Percentiles rank a stretch among this genome's conserved stretches.
Evolutionary conservation across 371 early-diverging fungal genomes (phyloP).

Genomic region (Apophysomyces variabilis): DNA sequence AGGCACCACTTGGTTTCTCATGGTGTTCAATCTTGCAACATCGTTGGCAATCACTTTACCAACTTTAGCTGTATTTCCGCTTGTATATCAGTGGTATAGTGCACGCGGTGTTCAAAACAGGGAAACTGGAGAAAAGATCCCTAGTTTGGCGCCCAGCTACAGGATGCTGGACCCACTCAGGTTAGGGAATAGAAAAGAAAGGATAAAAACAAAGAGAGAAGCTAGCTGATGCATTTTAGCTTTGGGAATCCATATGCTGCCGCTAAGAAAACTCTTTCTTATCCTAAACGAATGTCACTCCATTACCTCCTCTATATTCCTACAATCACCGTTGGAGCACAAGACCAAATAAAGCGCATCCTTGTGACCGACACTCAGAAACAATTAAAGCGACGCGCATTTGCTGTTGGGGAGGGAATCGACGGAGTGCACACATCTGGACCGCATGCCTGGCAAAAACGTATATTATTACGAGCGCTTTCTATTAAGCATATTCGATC

Average conservation of each 20-base stretch:
- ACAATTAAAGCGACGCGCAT: neutral
- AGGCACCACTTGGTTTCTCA: neutral
- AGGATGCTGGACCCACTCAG: neutral
- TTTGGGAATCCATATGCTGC: neutral
- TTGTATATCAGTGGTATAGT: neutral
- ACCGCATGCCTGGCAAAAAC: neutral
- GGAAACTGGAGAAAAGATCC: neutral
- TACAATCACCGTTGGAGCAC: neutral
- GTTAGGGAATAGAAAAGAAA: neutral
- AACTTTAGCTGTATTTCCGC: neutral
- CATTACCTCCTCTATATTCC: neutral
- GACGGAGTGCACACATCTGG: neutral
- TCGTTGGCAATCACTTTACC: neutral
- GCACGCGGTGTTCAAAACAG: neutral
- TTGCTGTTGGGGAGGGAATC: neutral
- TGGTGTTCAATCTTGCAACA: neutral
- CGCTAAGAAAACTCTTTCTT: neutral
- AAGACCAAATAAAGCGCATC: neutral
- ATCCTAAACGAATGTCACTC: neutral
- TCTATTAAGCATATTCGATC: neutral
- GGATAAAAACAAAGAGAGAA: neutral
- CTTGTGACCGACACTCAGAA: slow-evolving; percentile 4
- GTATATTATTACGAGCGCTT: neutral
- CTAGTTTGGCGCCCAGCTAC: neutral
- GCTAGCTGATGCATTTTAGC: neutral